Conservation (phyloP, 192 early-diverging fungal genomes). For the Piromyces sp. region DNA sequence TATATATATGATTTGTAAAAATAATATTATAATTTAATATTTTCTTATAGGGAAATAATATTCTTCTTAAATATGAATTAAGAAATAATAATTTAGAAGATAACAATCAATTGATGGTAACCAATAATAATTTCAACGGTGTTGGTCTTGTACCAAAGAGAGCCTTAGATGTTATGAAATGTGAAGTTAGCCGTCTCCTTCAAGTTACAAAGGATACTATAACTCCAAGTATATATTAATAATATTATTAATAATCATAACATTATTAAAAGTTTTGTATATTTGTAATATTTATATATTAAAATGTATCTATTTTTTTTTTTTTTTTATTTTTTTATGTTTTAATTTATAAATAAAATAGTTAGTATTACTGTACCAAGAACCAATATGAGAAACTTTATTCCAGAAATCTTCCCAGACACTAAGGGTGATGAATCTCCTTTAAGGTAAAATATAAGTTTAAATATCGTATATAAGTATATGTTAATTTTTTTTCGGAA, state of each 20-base stretch:
- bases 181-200: constrained; percentile 47
- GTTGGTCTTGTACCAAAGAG: constrained; percentile 52
- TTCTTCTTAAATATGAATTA: not conserved
- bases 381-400: not conserved
- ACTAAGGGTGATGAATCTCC: constrained; percentile 34
- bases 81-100: constrained; percentile 1
- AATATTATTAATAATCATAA: too few relatives aligned
- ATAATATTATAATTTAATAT: constrained; percentile 19
- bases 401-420: constrained; percentile 63
- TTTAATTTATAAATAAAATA: constrained; percentile 51
- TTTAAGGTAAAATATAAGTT: constrained; percentile 8
- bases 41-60: not conserved
- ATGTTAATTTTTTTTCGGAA: too few relatives aligned
- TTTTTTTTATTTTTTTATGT: constrained; percentile 24
- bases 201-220: constrained; percentile 34
- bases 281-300: too few relatives aligned
- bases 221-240: constrained; percentile 41
- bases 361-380: not conserved
- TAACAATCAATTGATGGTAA: constrained; percentile 21
- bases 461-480: too few relatives aligned
- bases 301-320: too few relatives aligned
- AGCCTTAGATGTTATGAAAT: constrained; percentile 47
- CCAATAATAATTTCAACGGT: constrained; percentile 23
- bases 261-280: too few relatives aligned
- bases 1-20: too few relatives aligned